Conservation (phyloP, 495 filamentous ascomycete species). For the Neohortaea acidophila region DNA sequence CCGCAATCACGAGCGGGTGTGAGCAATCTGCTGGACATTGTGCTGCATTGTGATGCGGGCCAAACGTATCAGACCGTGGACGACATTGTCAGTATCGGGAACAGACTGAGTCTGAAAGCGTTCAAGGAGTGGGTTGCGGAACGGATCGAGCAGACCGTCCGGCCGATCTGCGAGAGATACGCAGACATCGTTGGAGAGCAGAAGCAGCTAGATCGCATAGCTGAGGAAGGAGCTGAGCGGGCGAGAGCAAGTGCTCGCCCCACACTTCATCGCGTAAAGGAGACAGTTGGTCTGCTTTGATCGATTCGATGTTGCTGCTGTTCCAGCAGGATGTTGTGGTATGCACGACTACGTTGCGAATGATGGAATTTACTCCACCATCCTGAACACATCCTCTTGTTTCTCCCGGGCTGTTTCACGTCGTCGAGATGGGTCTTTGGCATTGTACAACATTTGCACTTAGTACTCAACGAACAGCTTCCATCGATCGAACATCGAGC, state of each 20-base stretch:
- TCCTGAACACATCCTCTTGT: no score
- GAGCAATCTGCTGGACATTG: conserved; percentile 67
- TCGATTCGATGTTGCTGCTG: no score
- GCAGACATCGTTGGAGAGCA: conserved; percentile 35
- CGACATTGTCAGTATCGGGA: conserved; percentile 40
- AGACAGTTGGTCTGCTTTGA: conserved; percentile 42
- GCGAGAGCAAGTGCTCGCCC: conserved; percentile 48
- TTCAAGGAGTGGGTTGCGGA: conserved; percentile 52
- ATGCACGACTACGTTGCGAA: no score
- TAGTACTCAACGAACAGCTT: no score
- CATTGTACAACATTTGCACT: no score
- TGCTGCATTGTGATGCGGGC: conserved; percentile 44
- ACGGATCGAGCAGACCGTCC: conserved; percentile 39
- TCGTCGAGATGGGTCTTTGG: no score
- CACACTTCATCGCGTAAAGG: conserved; percentile 51
- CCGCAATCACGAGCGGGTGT: conserved; percentile 58
- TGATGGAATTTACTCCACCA: no score
- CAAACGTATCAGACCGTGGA: conserved; percentile 28
- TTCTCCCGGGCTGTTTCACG: no score
- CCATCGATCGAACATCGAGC: no score
- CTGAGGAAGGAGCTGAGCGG: conserved; percentile 40
- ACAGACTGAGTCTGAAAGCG: conserved; percentile 36
- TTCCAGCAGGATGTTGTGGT: no score
- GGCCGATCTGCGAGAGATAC: conserved; percentile 47
- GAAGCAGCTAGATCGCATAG: conserved; percentile 43